Conservation (phyloP, 1,284 basidiomycete genomes). For the Flammula alnicola region DNA sequence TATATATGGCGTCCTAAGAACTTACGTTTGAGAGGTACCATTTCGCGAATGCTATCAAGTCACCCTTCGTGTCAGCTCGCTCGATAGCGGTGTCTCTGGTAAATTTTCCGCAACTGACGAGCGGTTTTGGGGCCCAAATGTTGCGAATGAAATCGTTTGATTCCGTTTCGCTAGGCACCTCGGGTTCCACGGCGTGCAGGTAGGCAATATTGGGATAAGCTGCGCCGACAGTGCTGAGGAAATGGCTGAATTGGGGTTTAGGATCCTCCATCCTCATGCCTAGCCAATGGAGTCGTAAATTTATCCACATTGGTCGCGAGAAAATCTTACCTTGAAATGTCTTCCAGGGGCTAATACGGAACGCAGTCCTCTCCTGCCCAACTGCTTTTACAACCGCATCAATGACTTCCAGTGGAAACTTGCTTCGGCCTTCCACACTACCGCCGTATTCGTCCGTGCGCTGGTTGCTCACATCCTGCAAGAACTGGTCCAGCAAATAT, state of each 20-base stretch:
- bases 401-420: conserved; percentile 52
- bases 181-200: conserved; percentile 6
- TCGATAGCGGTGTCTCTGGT: conserved; percentile 33
- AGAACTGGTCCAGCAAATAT: conserved; percentile 32
- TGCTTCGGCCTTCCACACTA: conserved; percentile 51
- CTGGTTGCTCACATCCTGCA: conserved; percentile 31
- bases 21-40: conserved; percentile 50
- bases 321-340: conserved; percentile 38
- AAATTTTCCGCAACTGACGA: conserved; percentile 56
- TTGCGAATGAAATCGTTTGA: conserved; percentile 39
- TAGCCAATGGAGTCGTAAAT: too few species aligned
- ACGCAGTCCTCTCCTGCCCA: conserved; percentile 45
- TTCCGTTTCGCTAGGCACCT: neutral
- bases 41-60: conserved; percentile 52
- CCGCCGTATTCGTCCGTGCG: conserved; percentile 64
- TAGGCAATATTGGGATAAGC: conserved; percentile 16
- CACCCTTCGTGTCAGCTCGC: conserved; percentile 31
- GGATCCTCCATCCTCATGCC: conserved; percentile 21
- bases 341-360: conserved; percentile 61
- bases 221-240: conserved; percentile 6
- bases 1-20: neutral
- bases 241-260: conserved; percentile 12
- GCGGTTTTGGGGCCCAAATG: conserved; percentile 38
- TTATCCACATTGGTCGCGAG: too few species aligned
- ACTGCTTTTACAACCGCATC: conserved; percentile 46